Percentiles rank a stretch among this genome's conserved stretches.
Evolutionary conservation across 441 rosid genomes (phyloP).

Genomic region (Corymbia calophylla): DNA sequence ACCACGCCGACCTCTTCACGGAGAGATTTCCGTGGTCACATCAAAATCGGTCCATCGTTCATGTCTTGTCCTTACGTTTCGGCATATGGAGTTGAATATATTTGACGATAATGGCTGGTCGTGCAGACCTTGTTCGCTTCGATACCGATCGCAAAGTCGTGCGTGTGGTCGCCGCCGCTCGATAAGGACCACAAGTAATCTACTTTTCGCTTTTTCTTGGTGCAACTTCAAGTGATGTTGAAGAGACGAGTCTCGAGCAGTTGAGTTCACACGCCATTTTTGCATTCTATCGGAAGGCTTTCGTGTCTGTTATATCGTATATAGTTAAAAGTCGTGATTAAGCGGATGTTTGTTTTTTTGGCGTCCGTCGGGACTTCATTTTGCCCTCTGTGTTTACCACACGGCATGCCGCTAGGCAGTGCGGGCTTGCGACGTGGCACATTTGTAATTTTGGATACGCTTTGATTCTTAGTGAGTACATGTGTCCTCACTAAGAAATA

Average conservation of each 20-base stretch:
- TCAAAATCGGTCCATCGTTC: background rate
- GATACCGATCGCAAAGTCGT: background rate
- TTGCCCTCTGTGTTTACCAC: accelerated
- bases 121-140: background rate
- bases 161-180: background rate
- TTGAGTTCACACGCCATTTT: background rate
- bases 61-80: background rate
- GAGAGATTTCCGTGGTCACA: background rate
- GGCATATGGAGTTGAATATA: background rate
- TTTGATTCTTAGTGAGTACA: too few relatives aligned
- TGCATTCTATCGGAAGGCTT: background rate
- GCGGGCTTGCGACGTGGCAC: accelerated
- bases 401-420: accelerated
- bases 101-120: background rate
- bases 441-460: too few relatives aligned
- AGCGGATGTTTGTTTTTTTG: background rate
- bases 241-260: background rate
- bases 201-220: background rate
- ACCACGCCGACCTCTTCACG: background rate
- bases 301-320: background rate
- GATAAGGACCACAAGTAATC: background rate
- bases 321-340: background rate
- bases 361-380: background rate
- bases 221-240: background rate
- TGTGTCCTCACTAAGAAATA: too few relatives aligned